Evolutionary conservation across 371 early-diverging fungal species (phyloP), one percentile per base, ranked within the genome.

Genomic region (Mucor velutinosus): DNA sequence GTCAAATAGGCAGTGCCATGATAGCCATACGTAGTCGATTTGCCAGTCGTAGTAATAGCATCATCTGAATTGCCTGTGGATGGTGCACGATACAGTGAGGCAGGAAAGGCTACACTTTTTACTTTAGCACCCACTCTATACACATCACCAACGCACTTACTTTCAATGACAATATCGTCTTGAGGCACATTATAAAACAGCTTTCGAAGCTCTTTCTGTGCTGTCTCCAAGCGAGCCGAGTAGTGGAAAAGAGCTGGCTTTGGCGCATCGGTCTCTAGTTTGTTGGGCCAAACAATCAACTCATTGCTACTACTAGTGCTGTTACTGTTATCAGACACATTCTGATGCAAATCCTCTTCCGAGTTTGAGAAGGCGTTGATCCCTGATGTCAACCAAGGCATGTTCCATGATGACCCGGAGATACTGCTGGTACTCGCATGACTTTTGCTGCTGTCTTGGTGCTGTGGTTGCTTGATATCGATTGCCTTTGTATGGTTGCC

Each of bases 301-400:
- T 62, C 37, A 8, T 12, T 35, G 37, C 33, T 33, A 7, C 8
- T 33, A 8, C 8, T 33, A 8, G 57, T n/a, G 37, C 23, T 37
- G 59, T 35, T 59, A 23, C 53, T 45, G 19, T 15, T 37, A 21
- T 49, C 49, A 8, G 61, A 23, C 19, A n/a, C 23, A 10, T 8
- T 4, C 1, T 55, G 53, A 4, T 43, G n/a, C 8, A 61, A 23
- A 21, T 62, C 64, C 12, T 69, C 69, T 5, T 58, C 59, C 12
- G 64, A 25, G 41, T 59, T 60, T 2, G 72, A 70, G 17, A 78
- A 58, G 3, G 71, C 74, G 53, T 69, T 73, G 17, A 77, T 71
- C 1, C 77, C 74, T 15, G 74, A 70, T 23, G 73, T 73, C 10
- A 78, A 58, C 82, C 82, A 82, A n/a, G 82, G 80, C 70, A 82